Conservation (phyloP, 2,329 filamentous ascomycete species). For the Aspergillus tamarii region DNA sequence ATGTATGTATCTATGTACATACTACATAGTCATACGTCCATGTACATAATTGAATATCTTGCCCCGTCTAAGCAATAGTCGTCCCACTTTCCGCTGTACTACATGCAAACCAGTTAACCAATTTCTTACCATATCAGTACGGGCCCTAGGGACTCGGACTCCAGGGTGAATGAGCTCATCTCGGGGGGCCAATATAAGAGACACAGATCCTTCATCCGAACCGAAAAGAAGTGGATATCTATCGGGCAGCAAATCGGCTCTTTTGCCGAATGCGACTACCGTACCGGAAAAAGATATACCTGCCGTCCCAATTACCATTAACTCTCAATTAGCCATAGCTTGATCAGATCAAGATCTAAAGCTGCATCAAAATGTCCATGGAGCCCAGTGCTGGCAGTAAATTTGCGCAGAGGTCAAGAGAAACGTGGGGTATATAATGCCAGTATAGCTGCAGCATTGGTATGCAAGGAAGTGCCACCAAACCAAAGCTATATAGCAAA, state of each 20-base stretch:
- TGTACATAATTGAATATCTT: neutral
- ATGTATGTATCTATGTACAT: neutral
- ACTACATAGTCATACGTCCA: neutral
- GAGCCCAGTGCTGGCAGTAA: neutral
- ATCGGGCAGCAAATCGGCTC: constrained; percentile 42
- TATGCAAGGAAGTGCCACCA: constrained; percentile 13
- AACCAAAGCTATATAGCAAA: neutral
- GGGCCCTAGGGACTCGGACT: neutral
- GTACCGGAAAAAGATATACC: constrained; percentile 50
- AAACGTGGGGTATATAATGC: neutral
- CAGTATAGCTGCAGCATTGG: constrained; percentile 12
- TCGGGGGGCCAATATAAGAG: neutral
- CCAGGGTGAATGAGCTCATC: neutral
- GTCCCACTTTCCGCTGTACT: neutral
- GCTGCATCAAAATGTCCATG: neutral
- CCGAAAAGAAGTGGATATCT: constrained; percentile 14
- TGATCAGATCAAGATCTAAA: neutral
- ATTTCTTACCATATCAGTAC: neutral
- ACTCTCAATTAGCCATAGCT: constrained; percentile 6
- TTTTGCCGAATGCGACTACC: constrained; percentile 45
- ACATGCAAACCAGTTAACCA: neutral
- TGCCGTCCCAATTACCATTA: constrained; percentile 19
- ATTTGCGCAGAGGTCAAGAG: neutral
- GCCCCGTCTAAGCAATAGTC: neutral
- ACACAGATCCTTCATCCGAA: neutral